Percentiles rank a stretch among this genome's conserved stretches.
These are phyloP conservation scores for Chalciporus chontae DNA, from an alignment of 768 basidiomycete species.

Conservation along the genomic window DNA sequence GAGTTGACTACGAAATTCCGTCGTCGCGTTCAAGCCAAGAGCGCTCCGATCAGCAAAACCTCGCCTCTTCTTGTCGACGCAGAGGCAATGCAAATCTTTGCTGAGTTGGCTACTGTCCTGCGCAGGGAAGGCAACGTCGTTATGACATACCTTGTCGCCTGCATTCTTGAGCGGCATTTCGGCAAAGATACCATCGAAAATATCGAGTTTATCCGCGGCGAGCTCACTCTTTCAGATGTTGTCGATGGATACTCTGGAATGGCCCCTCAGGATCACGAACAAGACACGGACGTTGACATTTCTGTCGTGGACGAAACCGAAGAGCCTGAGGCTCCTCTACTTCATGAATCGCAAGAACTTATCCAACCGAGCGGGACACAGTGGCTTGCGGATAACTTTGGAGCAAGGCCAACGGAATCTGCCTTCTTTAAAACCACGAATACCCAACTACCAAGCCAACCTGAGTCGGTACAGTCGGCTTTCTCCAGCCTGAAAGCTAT, in stretches of 20 bases:
- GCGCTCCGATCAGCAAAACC: constrained; percentile 69
- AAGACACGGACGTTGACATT: constrained; percentile 25
- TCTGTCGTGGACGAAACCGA: constrained; percentile 21
- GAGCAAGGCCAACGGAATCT: constrained; percentile 25
- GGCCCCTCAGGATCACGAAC: constrained; percentile 26
- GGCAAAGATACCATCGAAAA: constrained; percentile 76
- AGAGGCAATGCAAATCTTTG: constrained; percentile 64
- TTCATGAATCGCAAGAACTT: constrained; percentile 5
- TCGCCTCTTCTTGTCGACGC: constrained; percentile 59
- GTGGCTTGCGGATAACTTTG: constrained; percentile 33
- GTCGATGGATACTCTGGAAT: constrained; percentile 56
- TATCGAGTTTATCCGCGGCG: constrained; percentile 62
- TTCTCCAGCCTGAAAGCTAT: constrained; percentile 34
- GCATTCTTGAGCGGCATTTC: constrained; percentile 84
- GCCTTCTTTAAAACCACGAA: constrained; percentile 13
- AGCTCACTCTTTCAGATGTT: constrained; percentile 55
- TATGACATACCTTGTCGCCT: constrained; percentile 87
- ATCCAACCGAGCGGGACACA: constrained; percentile 30
- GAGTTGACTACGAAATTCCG: constrained; percentile 81
- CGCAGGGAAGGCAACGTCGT: constrained; percentile 60
- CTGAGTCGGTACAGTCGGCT: constrained; percentile 23
- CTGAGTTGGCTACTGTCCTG: constrained; percentile 56
- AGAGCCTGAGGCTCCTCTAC: constrained; percentile 4
- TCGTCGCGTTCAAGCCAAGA: constrained; percentile 73
- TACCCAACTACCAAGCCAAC: constrained; percentile 11